These are phyloP conservation scores for Mucor plumbeus DNA, from an alignment of 371 early-diverging fungal species.

Conservation along the genomic window DNA sequence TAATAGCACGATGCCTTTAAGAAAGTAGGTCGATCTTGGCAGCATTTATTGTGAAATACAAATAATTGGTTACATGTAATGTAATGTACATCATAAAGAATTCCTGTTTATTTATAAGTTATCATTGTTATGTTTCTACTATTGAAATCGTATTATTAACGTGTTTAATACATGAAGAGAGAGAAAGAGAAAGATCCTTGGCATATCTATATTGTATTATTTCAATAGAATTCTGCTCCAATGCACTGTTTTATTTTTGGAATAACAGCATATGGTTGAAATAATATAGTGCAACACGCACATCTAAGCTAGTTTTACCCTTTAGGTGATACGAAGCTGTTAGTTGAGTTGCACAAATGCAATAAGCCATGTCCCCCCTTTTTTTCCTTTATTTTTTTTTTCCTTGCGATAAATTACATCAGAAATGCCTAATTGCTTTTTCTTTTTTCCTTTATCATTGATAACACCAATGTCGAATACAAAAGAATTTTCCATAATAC, in stretches of 20 bases:
- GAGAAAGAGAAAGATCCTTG: background rate
- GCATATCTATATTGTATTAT: background rate
- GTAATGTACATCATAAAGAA: background rate
- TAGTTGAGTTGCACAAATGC: background rate
- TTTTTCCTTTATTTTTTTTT: slow-evolving; percentile 1
- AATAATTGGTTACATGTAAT: background rate
- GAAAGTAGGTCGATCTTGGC: background rate
- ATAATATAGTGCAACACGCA: background rate
- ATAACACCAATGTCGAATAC: background rate
- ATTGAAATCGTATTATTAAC: background rate
- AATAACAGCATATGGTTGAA: background rate
- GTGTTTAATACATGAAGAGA: too few species aligned
- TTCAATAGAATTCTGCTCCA: background rate
- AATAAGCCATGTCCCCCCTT: slow-evolving; percentile 1
- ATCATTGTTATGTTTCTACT: background rate
- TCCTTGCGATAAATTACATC: background rate
- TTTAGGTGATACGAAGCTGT: too few species aligned
- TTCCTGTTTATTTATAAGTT: background rate
- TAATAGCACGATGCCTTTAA: background rate
- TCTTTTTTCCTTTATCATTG: background rate
- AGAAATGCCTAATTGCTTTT: background rate
- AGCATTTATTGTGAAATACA: background rate
- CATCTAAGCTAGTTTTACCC: too few species aligned
- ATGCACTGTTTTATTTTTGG: background rate
- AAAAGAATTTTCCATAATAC: slow-evolving; percentile 21